These are phyloP conservation scores for Leptomonas seymouri DNA, from an alignment of 208 protist genomes.

Conservation along the genomic window DNA sequence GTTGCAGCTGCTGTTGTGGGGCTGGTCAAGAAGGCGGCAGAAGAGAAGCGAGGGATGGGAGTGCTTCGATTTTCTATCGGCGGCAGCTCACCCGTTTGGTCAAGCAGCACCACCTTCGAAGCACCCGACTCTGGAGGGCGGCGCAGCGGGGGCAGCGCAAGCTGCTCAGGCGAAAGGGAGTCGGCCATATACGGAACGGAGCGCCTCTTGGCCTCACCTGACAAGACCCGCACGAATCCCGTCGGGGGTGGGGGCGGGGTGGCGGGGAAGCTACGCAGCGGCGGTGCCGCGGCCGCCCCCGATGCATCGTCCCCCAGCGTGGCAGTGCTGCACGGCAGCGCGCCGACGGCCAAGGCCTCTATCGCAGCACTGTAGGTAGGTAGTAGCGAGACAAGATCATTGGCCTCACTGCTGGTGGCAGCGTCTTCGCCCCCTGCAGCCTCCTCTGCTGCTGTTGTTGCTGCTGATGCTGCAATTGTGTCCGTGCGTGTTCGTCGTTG, in stretches of 20 bases:
- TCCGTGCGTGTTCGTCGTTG: constrained; percentile 19
- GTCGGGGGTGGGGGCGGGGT: constrained; percentile 11
- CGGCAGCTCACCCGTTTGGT: background rate
- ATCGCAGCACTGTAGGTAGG: constrained; percentile 4
- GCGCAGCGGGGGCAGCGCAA: constrained; percentile 16
- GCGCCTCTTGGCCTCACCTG: background rate
- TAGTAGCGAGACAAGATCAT: background rate
- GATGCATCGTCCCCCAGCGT: constrained; percentile 12
- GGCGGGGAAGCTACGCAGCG: constrained; percentile 9
- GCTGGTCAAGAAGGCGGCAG: no score
- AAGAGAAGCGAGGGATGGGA: background rate
- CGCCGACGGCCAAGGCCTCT: constrained; percentile 5
- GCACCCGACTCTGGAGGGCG: background rate
- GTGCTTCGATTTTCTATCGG: background rate
- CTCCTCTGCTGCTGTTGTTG: background rate
- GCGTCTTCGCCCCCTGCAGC: background rate
- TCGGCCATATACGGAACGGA: constrained; percentile 10
- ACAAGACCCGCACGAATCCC: background rate
- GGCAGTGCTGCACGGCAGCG: constrained; percentile 10
- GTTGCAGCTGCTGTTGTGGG: no score
- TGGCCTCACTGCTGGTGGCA: background rate
- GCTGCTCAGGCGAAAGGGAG: constrained; percentile 19
- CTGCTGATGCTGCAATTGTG: background rate
- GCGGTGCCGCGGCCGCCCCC: background rate
- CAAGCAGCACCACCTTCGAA: background rate